A percentile compares a stretch with the other conserved stretches of the same genome.
Evolutionary conservation across 345 rosid species (phyloP).

Genomic region (Luvunga scandens): DNA sequence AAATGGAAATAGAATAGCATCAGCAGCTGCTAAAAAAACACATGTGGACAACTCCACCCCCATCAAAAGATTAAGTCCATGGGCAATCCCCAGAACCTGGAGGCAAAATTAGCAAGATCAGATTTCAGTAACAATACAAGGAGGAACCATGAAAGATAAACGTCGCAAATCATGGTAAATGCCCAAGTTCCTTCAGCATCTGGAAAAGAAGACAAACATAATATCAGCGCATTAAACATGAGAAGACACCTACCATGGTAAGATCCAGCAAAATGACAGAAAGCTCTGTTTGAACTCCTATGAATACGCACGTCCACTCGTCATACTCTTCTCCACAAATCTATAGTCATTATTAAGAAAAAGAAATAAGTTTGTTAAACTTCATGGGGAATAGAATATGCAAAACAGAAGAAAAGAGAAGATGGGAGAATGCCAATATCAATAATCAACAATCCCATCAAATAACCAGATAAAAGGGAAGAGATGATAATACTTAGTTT

Average conservation of each 20-base stretch:
- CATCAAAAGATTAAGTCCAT: constrained; percentile 81
- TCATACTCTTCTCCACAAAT: constrained; percentile 89
- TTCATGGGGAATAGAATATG: not conserved
- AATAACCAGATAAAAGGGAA: not conserved
- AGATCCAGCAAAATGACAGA: constrained; percentile 78
- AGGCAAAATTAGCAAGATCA: constrained; percentile 21
- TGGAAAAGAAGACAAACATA: not conserved
- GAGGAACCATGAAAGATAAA: not conserved
- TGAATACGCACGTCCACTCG: constrained; percentile 62
- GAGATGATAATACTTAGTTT: not conserved
- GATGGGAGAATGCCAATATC: not conserved
- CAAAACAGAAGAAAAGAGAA: not conserved
- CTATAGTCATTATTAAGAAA: constrained; percentile 36
- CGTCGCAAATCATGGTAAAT: constrained; percentile 2
- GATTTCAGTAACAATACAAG: constrained; percentile 10
- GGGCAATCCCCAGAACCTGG: constrained; percentile 92
- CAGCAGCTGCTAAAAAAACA: constrained; percentile 80
- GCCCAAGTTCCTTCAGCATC: not conserved
- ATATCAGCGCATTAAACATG: not conserved
- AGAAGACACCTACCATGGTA: constrained; percentile 55
- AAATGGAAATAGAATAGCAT: constrained; percentile 79
- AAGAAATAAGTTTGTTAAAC: not conserved
- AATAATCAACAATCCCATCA: not conserved
- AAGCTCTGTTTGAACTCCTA: constrained; percentile 84
- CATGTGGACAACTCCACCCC: constrained; percentile 83